Conservation (phyloP, 2,329 filamentous ascomycete genomes). For the Fusarium setosum region DNA sequence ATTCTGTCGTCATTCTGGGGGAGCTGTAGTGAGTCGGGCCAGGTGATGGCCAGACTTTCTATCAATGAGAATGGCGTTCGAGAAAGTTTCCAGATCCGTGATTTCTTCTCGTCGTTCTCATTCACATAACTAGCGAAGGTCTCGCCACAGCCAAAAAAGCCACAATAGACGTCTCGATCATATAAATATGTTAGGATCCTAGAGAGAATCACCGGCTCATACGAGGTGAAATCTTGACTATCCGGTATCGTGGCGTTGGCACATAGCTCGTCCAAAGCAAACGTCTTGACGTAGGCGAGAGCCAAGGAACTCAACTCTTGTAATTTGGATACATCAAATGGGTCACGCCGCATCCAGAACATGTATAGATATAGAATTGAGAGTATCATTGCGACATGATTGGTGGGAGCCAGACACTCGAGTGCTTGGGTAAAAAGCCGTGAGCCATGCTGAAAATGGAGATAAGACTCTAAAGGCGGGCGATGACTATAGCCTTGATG, state of each 20-base stretch:
- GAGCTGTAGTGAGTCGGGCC: background rate
- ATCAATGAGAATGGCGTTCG: background rate
- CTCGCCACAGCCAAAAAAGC: slow-evolving; percentile 19
- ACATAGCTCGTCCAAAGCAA: slow-evolving; percentile 9
- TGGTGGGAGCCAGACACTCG: background rate
- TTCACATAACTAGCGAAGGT: slow-evolving; percentile 13
- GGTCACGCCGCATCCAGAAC: slow-evolving; percentile 25
- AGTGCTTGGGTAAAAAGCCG: slow-evolving; percentile 12
- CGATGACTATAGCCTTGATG: slow-evolving; percentile 11
- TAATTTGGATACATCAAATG: slow-evolving; percentile 4
- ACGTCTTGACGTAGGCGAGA: slow-evolving; percentile 6
- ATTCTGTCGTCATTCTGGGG: background rate
- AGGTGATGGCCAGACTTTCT: background rate
- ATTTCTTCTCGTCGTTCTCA: slow-evolving; percentile 12
- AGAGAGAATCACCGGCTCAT: background rate
- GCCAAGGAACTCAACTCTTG: slow-evolving; percentile 2
- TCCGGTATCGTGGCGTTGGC: background rate
- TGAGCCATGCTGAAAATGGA: slow-evolving; percentile 22
- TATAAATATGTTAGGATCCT: slow-evolving; percentile 20
- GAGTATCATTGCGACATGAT: slow-evolving; percentile 21
- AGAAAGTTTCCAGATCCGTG: slow-evolving; percentile 12
- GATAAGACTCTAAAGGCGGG: slow-evolving; percentile 10
- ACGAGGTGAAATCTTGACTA: background rate
- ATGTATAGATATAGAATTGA: slow-evolving; percentile 26
- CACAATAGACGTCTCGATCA: slow-evolving; percentile 21